Conservation (phyloP, 805 yeast genomes). For the Myxozyma udenii region DNA sequence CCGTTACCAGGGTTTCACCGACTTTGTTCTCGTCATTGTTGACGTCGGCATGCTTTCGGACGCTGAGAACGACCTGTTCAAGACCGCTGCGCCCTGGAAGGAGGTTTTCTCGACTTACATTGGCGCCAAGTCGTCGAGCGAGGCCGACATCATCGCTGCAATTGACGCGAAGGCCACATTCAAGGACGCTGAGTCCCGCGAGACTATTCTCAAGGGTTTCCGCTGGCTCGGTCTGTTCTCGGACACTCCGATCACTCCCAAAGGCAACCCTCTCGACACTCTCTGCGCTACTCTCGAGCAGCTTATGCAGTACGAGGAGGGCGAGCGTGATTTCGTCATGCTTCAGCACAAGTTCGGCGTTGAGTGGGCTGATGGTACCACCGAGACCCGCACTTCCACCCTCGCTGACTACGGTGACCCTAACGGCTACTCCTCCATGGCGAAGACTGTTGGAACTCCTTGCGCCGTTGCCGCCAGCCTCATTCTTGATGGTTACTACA, state of each 20-base stretch:
- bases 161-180: conserved; percentile 76
- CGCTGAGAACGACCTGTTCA: conserved; percentile 58
- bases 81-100: conserved; percentile 70
- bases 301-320: conserved; percentile 91
- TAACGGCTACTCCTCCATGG: conserved; percentile 96
- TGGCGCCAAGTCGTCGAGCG: conserved; percentile 67
- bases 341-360: conserved; percentile 98
- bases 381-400: conserved; percentile 92
- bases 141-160: conserved; percentile 69
- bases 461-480: conserved; percentile 92
- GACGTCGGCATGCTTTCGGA: conserved; percentile 91
- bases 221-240: conserved; percentile 93
- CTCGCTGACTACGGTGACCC: conserved; percentile 87
- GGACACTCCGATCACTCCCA: conserved; percentile 70
- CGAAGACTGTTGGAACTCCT: conserved; percentile 96
- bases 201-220: conserved; percentile 82
- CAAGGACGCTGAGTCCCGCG: conserved; percentile 76
- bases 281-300: conserved; percentile 94
- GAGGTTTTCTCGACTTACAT: conserved; percentile 75
- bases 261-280: conserved; percentile 93
- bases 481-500: conserved; percentile 74
- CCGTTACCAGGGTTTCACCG: conserved; percentile 98
- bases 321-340: conserved; percentile 92
- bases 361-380: conserved; percentile 89
- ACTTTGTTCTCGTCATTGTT: conserved; percentile 90